phyloP scores from a whole-genome alignment of 768 basidiomycete genomes.

The Suillus ampliporus region DNA sequence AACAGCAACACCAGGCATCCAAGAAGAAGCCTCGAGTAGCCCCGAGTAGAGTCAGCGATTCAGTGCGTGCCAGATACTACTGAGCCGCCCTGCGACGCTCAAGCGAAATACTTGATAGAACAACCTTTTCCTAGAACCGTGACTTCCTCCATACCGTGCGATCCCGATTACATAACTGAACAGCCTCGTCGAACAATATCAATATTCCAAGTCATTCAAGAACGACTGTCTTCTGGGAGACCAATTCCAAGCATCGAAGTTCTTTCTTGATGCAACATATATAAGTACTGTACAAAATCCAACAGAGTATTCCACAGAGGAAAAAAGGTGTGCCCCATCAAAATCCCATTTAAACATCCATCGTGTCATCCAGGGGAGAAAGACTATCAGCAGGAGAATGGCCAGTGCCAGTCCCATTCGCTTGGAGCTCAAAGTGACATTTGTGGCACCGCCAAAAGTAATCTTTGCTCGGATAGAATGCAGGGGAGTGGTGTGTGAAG shows the following conservation, averaged over 20 bases:
- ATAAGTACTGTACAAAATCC: neutral
- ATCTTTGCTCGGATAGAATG: constrained; percentile 60
- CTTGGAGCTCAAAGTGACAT: constrained; percentile 39
- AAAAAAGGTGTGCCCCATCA: neutral
- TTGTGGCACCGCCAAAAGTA: constrained; percentile 47
- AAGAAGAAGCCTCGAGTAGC: constrained; percentile 16
- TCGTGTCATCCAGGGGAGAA: constrained; percentile 2
- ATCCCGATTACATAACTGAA: constrained; percentile 6
- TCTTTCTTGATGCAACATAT: neutral
- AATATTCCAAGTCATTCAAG: too few relatives aligned
- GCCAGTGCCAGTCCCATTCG: neutral
- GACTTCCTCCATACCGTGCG: neutral
- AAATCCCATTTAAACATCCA: neutral
- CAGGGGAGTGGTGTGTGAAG: constrained; percentile 73
- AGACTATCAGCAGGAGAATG: constrained; percentile 2
- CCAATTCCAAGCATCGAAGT: neutral
- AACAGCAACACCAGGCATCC: constrained; percentile 50
- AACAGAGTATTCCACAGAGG: neutral
- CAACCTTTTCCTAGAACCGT: neutral
- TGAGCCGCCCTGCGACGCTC: constrained; percentile 4
- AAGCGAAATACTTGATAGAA: constrained; percentile 16
- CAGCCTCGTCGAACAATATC: too few relatives aligned
- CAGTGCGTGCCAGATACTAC: constrained; percentile 10
- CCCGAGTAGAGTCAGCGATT: constrained; percentile 6
- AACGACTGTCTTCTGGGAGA: too few relatives aligned